Evolutionary conservation across 169 alveolate species (phyloP).

Genomic region (Blepharisma undulans): DNA sequence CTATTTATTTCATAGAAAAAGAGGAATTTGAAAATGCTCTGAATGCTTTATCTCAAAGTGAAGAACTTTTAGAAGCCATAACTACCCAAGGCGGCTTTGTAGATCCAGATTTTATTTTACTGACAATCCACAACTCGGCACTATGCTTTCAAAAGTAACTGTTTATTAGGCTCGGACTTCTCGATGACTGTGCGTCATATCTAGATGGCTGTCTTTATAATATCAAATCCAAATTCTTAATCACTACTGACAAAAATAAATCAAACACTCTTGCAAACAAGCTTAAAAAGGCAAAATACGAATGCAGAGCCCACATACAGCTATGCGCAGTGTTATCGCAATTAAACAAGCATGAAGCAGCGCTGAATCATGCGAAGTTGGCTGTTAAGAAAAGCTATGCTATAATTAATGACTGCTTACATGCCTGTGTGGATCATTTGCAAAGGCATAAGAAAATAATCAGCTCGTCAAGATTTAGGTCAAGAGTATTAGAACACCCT

Average conservation of each 20-base stretch:
- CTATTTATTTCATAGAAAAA: neutral
- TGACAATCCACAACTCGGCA: constrained; percentile 34
- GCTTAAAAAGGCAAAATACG: constrained; percentile 47
- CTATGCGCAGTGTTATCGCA: constrained; percentile 75
- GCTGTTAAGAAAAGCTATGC: neutral
- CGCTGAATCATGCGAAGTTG: constrained; percentile 61
- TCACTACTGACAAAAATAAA: neutral
- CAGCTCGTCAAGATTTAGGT: neutral
- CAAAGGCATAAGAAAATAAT: neutral
- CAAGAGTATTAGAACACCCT: neutral
- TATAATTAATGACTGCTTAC: neutral
- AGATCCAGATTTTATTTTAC: constrained; percentile 19
- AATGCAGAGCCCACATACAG: constrained; percentile 64
- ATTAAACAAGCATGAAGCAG: constrained; percentile 64
- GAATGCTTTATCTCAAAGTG: neutral
- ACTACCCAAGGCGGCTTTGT: constrained; percentile 32
- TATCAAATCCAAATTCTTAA: neutral
- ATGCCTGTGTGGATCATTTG: neutral
- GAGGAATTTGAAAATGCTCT: constrained; percentile 7
- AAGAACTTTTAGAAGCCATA: constrained; percentile 30
- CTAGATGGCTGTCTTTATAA: constrained; percentile 37
- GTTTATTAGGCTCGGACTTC: neutral
- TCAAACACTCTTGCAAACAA: neutral
- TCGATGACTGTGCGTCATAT: constrained; percentile 25
- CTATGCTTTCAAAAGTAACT: constrained; percentile 18